Conservation (phyloP, 2,329 filamentous ascomycete species). For the Aquanectria penicillioides region DNA sequence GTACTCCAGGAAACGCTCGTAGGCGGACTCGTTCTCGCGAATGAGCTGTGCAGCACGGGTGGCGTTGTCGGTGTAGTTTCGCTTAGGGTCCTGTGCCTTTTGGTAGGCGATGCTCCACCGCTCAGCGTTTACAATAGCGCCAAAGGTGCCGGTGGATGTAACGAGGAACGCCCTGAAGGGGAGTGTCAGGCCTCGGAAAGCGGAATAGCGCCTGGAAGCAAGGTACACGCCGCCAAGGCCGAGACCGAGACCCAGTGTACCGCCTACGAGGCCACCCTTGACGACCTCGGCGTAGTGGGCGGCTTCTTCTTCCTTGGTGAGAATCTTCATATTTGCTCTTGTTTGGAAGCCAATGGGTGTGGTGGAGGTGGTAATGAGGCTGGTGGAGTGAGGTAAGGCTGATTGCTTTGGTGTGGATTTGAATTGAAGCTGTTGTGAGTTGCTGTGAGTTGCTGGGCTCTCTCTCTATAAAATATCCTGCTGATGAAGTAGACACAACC, state of each 20-base stretch:
- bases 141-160: slow-evolving; percentile 82
- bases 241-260: slow-evolving; percentile 70
- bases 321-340: slow-evolving; percentile 80
- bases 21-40: slow-evolving; percentile 64
- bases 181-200: slow-evolving; percentile 83
- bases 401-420: background rate
- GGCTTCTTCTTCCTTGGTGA: slow-evolving; percentile 91
- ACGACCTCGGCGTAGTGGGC: slow-evolving; percentile 86
- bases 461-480: background rate
- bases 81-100: slow-evolving; percentile 72
- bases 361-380: background rate
- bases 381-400: background rate
- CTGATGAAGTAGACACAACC: background rate
- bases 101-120: slow-evolving; percentile 74
- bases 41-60: slow-evolving; percentile 65
- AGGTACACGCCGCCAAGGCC: slow-evolving; percentile 74
- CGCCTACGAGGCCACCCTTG: slow-evolving; percentile 81
- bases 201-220: slow-evolving; percentile 76
- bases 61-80: slow-evolving; percentile 72
- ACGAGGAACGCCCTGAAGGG: slow-evolving; percentile 95
- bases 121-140: slow-evolving; percentile 89
- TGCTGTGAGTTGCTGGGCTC: background rate
- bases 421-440: background rate
- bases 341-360: background rate
- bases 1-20: slow-evolving; percentile 75